Conservation (phyloP, 495 filamentous ascomycete genomes). For the Tetracladium setigerum region DNA sequence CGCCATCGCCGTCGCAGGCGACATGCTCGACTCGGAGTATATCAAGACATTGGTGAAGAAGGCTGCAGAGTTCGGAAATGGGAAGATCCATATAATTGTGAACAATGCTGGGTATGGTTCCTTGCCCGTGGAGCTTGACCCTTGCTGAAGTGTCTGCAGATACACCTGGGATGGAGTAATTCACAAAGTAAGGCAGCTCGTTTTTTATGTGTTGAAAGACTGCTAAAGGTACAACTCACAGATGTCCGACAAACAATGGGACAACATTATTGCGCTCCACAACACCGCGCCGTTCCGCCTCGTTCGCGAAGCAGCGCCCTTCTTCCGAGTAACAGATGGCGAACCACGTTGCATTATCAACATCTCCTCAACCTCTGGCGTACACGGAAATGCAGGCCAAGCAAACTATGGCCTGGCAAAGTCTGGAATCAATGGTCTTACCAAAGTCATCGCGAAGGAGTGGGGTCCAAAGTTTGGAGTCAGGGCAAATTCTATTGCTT, state of each 20-base stretch:
- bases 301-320: slow-evolving; percentile 68
- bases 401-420: slow-evolving; percentile 81
- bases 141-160: slow-evolving; percentile 9
- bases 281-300: slow-evolving; percentile 78
- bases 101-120: slow-evolving; percentile 64
- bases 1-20: slow-evolving; percentile 64
- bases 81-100: slow-evolving; percentile 82
- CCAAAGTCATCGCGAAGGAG: slow-evolving; percentile 85
- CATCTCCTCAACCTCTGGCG: slow-evolving; percentile 68
- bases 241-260: slow-evolving; percentile 89
- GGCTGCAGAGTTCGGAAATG: slow-evolving; percentile 69
- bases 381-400: slow-evolving; percentile 82
- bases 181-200: slow-evolving; percentile 53
- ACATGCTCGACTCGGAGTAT: slow-evolving; percentile 60
- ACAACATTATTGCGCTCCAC: slow-evolving; percentile 75
- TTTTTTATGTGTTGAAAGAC: slow-evolving; percentile 1
- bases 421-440: slow-evolving; percentile 69
- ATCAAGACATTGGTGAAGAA: slow-evolving; percentile 61
- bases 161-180: slow-evolving; percentile 87
- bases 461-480: slow-evolving; percentile 84
- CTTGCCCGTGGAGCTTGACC: background rate
- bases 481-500: slow-evolving; percentile 74
- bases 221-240: slow-evolving; percentile 23
- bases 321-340: slow-evolving; percentile 79
- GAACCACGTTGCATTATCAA: slow-evolving; percentile 74